A percentile compares a stretch with the other conserved stretches of the same genome.
Conservation (phyloP, 495 filamentous ascomycete genomes). For the Lichenothelia convexa region DNA sequence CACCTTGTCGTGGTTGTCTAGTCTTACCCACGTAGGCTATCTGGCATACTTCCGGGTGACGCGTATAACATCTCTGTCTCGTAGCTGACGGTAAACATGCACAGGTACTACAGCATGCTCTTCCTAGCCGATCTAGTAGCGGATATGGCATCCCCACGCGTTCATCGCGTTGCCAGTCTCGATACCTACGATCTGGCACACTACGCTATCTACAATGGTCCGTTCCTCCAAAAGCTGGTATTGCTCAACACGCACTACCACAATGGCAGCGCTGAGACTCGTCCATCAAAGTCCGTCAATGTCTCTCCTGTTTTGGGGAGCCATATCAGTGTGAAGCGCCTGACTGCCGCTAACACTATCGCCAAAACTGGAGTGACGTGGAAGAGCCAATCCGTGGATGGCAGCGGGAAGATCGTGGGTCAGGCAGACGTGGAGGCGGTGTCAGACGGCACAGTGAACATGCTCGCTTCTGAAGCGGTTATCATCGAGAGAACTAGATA, state of each 20-base stretch:
- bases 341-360: not conserved
- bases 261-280: not conserved
- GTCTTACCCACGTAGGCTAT: too few species aligned
- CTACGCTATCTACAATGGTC: not conserved
- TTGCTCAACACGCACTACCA: not conserved
- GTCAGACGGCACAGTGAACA: not conserved
- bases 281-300: not conserved
- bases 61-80: too few species aligned
- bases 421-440: not conserved
- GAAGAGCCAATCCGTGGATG: not conserved
- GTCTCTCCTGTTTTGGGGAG: not conserved
- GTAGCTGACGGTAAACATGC: too few species aligned
- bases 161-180: not conserved
- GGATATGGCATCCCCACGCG: not conserved
- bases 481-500: not conserved
- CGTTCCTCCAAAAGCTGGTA: not conserved
- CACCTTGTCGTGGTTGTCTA: too few species aligned
- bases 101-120: not conserved
- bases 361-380: not conserved
- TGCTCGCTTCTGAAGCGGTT: not conserved
- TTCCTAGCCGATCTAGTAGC: not conserved
- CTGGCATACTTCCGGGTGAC: too few species aligned
- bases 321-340: not conserved
- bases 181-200: not conserved
- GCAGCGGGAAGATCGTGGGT: not conserved